Evolutionary conservation across 106 monocot genomes (phyloP), one percentile per base, ranked within the genome.

Genomic region (Posidonia australis): DNA sequence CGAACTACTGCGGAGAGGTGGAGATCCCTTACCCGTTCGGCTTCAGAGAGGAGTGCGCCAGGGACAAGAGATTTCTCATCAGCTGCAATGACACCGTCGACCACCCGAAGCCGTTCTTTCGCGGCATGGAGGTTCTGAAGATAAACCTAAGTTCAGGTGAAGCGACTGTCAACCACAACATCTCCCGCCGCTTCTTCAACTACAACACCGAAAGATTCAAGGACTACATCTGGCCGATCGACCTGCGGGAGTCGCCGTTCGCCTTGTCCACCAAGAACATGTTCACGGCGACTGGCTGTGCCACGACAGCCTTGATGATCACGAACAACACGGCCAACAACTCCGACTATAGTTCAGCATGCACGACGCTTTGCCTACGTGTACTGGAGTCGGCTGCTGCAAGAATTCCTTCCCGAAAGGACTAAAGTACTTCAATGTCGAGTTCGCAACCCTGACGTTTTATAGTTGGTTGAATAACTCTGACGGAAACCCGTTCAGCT

Each of bases 21-120:
- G n/a, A n/a, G n/a, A n/a, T n/a, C n/a, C n/a, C 61, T 31, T 61
- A 61, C 42, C 61, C 61, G 36, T 61, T 61, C 12, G 61, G 61
- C 32, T 36, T 61, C 61, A 31, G 61, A 17, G 17, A 61, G 5
- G 9, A 10, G 5, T n/a, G 61, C 18, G 12, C 51, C 4, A 16
- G 16, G n/a, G n/a, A n/a, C n/a, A n/a, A n/a, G n/a, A n/a, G n/a
- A n/a, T n/a, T n/a, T n/a, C n/a, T n/a, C n/a, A 51, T 51, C 51
- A 18, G 18, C 51, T 51, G 51, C 18, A 0, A 18, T 18, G 18
- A 18, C 51, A 51, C 10, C 17, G 16, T 12, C 16, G 51, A 61
- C 17, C 30, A 7, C 18, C 12, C 61, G 18, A 31, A 17, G 18
- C 36, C 61, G 10, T 36, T 17, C 19, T 51, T 16, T 7, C 31